Evolutionary conservation across 306 rosid genomes (phyloP), one percentile per base, ranked within the genome.

Genomic region (Hippophae tibetana): DNA sequence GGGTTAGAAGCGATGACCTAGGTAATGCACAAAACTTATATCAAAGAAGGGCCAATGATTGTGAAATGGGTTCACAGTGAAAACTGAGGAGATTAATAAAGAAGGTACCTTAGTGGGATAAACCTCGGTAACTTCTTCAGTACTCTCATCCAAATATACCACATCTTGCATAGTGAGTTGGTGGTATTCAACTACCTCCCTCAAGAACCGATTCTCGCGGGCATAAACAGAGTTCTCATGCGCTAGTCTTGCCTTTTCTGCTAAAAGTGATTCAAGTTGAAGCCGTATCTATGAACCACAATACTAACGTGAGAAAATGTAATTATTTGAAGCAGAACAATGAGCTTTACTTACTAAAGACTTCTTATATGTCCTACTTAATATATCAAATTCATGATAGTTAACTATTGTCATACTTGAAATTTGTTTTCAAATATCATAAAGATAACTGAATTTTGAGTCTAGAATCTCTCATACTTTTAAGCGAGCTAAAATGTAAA

Each of bases 91-190:
- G 5, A 13, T 11, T 10, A 58, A 12, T 4, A 5, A 3, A 5
- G n/a, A 13, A 12, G 26, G 60, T 64, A 64, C 69, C 69, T 64
- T 64, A 8, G 47, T 64, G 54, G 97, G 95, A 78, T 81, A 88
- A 52, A 83, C 86, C 75, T 92, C 86, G 10, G 93, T 66, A 31
- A 87, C 94, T 75, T 88, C 97, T 74, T 80, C 99, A 72, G 70
- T 82, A n/a, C 94, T 84, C 52, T 93, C 99, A 54, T 86, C 89
- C 14, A 93, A 62, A 58, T 88, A 82, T 52, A 93, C 97, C 47
- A 93, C 89, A 64, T 93, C 95, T 73, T 93, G 99, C 99, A 80
- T 86, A 0, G 94, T 93, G 31, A 93, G 90, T 67, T 93, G 99
- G 65, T 93, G 99, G 67, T 87, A 93, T 52, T 93, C 99, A 62